These are phyloP conservation scores for Dorcoceras hygrometricum DNA, from an alignment of 257 asterid species.

Conservation along the genomic window DNA sequence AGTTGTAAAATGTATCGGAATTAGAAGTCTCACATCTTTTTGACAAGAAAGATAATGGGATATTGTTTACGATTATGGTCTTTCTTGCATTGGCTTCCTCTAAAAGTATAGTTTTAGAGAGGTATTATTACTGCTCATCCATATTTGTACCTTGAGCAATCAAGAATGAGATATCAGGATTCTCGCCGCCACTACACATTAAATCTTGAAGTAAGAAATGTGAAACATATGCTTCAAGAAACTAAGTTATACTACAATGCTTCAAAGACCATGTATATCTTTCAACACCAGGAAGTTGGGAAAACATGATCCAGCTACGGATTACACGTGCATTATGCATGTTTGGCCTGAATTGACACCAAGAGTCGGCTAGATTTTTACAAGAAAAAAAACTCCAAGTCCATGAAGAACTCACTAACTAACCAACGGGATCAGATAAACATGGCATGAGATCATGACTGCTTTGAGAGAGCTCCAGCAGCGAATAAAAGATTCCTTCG, in stretches of 20 bases:
- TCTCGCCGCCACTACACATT: too few species aligned
- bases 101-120: too few species aligned
- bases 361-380: background rate
- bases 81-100: too few species aligned
- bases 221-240: background rate
- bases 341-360: background rate
- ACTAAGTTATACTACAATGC: background rate
- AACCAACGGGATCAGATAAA: background rate
- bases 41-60: background rate
- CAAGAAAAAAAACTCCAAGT: background rate
- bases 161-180: too few species aligned
- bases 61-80: too few species aligned
- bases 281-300: background rate
- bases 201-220: too few species aligned
- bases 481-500: conserved; percentile 63
- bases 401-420: background rate
- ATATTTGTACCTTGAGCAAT: too few species aligned
- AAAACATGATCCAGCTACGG: background rate
- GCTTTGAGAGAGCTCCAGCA: conserved; percentile 55
- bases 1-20: too few species aligned
- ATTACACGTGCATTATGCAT: background rate
- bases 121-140: too few species aligned
- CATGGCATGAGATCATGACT: conserved; percentile 16
- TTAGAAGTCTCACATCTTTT: background rate
- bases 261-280: background rate